A percentile compares a stretch with the other conserved stretches of the same genome.
phyloP scores from a whole-genome alignment of 208 protist genomes.

The Acanthamoeba healyi region DNA sequence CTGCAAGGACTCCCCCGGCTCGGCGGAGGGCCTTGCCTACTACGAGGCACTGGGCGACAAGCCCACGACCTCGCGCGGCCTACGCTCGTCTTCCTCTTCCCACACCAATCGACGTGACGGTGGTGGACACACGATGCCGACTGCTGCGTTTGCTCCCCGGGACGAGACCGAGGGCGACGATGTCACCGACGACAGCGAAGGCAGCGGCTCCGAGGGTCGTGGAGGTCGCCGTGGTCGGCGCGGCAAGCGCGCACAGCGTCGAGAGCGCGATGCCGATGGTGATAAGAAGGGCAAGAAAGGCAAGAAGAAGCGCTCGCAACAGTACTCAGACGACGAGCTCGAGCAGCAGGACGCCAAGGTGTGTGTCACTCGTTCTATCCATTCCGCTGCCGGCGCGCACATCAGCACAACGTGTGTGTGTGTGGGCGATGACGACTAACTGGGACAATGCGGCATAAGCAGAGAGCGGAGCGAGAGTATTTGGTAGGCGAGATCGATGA shows the following conservation, averaged over 20 bases:
- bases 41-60: conserved; percentile 6
- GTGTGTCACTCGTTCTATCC: neutral
- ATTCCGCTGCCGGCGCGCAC: too few species aligned
- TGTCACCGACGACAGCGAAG: neutral
- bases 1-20: neutral
- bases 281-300: neutral
- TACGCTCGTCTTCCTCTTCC: neutral
- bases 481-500: conserved; percentile 59
- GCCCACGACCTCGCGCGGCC: neutral
- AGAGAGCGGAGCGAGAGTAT: neutral
- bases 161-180: neutral
- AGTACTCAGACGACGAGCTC: neutral
- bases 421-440: neutral
- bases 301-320: neutral
- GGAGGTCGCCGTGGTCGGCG: neutral
- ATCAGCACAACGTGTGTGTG: too few species aligned
- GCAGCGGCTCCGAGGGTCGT: neutral
- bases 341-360: neutral
- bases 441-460: too few species aligned
- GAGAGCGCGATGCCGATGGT: neutral
- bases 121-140: neutral
- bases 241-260: neutral
- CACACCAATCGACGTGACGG: too few species aligned
- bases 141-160: neutral
- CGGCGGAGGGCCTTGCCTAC: conserved; percentile 46